phyloP scores from a whole-genome alignment of 345 rosid species.

The Theobroma cacao region DNA sequence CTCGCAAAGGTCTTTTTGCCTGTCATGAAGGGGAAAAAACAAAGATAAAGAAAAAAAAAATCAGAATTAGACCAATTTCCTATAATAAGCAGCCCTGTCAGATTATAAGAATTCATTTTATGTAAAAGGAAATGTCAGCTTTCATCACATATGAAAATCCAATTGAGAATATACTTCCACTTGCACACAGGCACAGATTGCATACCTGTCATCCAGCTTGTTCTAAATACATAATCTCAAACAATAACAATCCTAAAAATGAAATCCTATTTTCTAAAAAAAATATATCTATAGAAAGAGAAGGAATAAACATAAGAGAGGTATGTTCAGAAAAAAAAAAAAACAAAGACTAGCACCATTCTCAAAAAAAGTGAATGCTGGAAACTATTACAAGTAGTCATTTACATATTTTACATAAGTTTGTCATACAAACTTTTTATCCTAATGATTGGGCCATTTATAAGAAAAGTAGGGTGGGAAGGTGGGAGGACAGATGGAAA shows the following conservation, averaged over 20 bases:
- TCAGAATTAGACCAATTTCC: neutral
- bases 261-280: neutral
- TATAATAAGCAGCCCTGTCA: neutral
- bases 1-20: conserved; percentile 63
- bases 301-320: neutral
- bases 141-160: neutral
- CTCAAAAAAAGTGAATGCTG: neutral
- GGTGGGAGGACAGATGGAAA: neutral
- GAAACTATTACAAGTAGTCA: neutral
- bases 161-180: neutral
- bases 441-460: neutral
- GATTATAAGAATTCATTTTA: neutral
- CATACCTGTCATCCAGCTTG: neutral
- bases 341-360: neutral
- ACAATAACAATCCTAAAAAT: neutral
- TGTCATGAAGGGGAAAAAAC: conserved; percentile 14
- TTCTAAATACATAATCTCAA: neutral
- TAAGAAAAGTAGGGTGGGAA: neutral
- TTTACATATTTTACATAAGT: neutral
- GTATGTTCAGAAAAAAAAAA: too few species aligned
- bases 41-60: neutral
- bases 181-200: neutral
- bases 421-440: neutral
- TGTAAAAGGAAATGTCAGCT: neutral
- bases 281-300: neutral